phyloP scores from a whole-genome alignment of 371 early-diverging fungal species.

The Mortierella sp. region DNA sequence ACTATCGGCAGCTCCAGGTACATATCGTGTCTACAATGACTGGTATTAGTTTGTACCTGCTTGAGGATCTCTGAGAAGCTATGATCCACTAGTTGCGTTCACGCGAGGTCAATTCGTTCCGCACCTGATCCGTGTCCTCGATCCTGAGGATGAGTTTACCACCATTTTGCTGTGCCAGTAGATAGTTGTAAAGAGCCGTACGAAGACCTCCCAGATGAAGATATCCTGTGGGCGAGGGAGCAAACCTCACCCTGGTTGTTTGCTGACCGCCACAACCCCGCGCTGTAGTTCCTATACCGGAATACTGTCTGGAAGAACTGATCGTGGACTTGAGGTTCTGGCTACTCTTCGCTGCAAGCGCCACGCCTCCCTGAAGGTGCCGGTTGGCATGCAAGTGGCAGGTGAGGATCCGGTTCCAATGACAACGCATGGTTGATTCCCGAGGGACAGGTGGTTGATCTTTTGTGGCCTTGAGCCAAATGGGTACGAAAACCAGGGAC shows the following conservation, averaged over 20 bases:
- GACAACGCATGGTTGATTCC: conserved; percentile 26
- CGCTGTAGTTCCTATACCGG: not conserved
- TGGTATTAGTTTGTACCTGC: not conserved
- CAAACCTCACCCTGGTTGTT: conserved; percentile 87
- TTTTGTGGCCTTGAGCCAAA: not conserved
- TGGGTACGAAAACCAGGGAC: not conserved
- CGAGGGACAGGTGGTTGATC: not conserved
- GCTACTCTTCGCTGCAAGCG: not conserved
- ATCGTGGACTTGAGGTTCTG: not conserved
- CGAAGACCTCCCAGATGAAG: conserved; percentile 95
- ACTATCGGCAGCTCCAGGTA: conserved; percentile 80
- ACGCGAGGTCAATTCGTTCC: too few relatives aligned
- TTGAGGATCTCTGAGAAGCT: too few relatives aligned
- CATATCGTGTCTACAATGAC: conserved; percentile 72
- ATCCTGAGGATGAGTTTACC: conserved; percentile 90
- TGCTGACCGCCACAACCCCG: not conserved
- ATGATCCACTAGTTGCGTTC: too few relatives aligned
- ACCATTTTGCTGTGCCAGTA: conserved; percentile 78
- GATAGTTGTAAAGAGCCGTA: conserved; percentile 92
- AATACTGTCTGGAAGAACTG: not conserved
- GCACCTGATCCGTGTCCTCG: conserved; percentile 94
- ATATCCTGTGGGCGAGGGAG: conserved; percentile 94
- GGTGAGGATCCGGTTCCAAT: conserved; percentile 28
- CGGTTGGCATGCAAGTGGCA: conserved; percentile 7
- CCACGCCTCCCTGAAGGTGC: not conserved